Conservation (phyloP, 208 protist genomes). For the Hexamita inflata region DNA sequence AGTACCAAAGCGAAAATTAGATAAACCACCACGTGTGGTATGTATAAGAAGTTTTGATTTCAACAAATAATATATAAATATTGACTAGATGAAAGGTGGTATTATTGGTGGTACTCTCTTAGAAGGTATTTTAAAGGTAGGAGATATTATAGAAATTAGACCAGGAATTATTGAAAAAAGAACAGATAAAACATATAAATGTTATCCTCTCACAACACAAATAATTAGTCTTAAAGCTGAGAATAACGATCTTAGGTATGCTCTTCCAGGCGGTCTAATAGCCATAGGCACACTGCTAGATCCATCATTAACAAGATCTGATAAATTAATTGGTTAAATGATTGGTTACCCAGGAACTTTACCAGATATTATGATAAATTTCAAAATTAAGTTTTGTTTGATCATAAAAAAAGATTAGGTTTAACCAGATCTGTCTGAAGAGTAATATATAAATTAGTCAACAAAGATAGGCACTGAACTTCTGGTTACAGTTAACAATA, state of each 20-base stretch:
- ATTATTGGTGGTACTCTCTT: slow-evolving; percentile 93
- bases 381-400: no score
- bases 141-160: slow-evolving; percentile 93
- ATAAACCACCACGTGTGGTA: slow-evolving; percentile 69
- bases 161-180: slow-evolving; percentile 64
- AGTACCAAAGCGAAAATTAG: slow-evolving; percentile 82
- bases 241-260: slow-evolving; percentile 90
- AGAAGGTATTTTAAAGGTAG: slow-evolving; percentile 74
- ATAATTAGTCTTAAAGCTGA: slow-evolving; percentile 82
- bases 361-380: slow-evolving; percentile 81
- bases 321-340: slow-evolving; percentile 86
- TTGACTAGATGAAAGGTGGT: slow-evolving; percentile 81
- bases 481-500: no score
- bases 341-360: slow-evolving; percentile 61
- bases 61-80: slow-evolving; percentile 89
- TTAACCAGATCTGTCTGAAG: no score
- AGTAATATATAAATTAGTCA: no score
- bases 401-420: no score
- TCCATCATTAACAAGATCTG: slow-evolving; percentile 86
- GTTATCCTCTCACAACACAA: slow-evolving; percentile 74
- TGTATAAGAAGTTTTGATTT: slow-evolving; percentile 99
- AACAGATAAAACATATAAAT: slow-evolving; percentile 71
- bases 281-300: slow-evolving; percentile 93
- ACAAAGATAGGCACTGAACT: no score
- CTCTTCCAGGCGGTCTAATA: slow-evolving; percentile 94